These are phyloP conservation scores for Aspergillus bertholletiae DNA, from an alignment of 495 filamentous ascomycete genomes.

Conservation along the genomic window DNA sequence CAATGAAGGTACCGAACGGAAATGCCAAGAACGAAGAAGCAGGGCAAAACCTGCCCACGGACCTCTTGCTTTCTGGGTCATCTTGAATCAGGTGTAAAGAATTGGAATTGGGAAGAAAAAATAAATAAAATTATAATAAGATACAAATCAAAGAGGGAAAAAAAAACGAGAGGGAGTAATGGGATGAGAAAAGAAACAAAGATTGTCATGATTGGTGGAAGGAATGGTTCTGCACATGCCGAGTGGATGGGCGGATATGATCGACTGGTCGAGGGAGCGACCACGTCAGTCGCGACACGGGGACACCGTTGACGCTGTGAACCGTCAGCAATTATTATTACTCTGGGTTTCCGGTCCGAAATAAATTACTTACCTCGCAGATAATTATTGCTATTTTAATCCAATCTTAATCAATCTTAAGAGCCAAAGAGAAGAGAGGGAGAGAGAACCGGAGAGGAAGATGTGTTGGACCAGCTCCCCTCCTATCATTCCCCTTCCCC, in stretches of 20 bases:
- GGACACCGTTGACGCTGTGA: slow-evolving; percentile 2
- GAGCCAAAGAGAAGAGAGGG: neutral
- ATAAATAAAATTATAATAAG: neutral
- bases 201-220: neutral
- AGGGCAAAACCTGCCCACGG: neutral
- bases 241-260: slow-evolving; percentile 7
- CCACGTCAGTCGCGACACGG: slow-evolving; percentile 15
- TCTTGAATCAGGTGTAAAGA: too few species aligned
- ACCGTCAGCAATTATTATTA: neutral
- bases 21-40: neutral
- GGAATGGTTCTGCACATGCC: slow-evolving; percentile 1
- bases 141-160: neutral
- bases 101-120: neutral
- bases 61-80: too few species aligned
- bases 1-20: neutral
- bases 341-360: neutral
- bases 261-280: slow-evolving; percentile 20
- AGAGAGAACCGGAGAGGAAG: neutral
- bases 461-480: neutral
- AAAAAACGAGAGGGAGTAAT: too few species aligned
- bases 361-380: neutral
- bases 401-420: neutral
- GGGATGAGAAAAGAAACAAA: too few species aligned
- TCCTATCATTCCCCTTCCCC: neutral
- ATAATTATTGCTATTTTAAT: neutral